These are phyloP conservation scores for Aspergillus udagawae DNA, from an alignment of 2,329 filamentous ascomycete species.

Conservation along the genomic window DNA sequence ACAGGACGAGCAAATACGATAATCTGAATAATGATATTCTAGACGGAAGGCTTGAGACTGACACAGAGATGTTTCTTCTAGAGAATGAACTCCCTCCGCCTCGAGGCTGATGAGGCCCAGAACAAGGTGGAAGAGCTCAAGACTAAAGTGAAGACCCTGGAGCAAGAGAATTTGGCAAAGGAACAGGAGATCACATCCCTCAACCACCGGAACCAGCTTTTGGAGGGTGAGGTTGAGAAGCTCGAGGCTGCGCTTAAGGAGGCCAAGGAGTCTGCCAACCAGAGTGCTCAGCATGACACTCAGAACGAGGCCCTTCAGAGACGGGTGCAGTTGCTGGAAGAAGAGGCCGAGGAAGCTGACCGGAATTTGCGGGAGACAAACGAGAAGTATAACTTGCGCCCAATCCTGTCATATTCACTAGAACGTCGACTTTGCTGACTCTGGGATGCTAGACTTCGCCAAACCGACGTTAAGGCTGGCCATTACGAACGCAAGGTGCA, in stretches of 20 bases:
- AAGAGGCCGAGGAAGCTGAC: conserved; percentile 95
- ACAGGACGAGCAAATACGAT: not conserved
- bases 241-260: conserved; percentile 79
- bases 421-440: conserved; percentile 13
- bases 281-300: conserved; percentile 75
- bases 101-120: conserved; percentile 84
- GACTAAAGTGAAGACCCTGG: conserved; percentile 78
- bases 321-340: conserved; percentile 92
- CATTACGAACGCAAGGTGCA: conserved; percentile 99
- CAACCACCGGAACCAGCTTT: conserved; percentile 87
- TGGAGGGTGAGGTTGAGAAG: conserved; percentile 90
- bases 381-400: conserved; percentile 75
- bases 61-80: conserved; percentile 35
- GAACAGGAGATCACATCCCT: conserved; percentile 98
- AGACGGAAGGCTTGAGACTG: conserved; percentile 13
- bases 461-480: conserved; percentile 98
- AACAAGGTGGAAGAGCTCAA: conserved; percentile 84
- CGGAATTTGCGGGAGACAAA: conserved; percentile 95
- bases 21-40: conserved; percentile 17
- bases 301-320: conserved; percentile 90
- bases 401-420: not conserved
- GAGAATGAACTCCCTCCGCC: conserved; percentile 93
- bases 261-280: conserved; percentile 79
- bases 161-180: conserved; percentile 93
- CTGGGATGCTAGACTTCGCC: conserved; percentile 70